Conservation (phyloP, 2,329 filamentous ascomycete genomes). For the Aspergillus pseudonomiae region DNA sequence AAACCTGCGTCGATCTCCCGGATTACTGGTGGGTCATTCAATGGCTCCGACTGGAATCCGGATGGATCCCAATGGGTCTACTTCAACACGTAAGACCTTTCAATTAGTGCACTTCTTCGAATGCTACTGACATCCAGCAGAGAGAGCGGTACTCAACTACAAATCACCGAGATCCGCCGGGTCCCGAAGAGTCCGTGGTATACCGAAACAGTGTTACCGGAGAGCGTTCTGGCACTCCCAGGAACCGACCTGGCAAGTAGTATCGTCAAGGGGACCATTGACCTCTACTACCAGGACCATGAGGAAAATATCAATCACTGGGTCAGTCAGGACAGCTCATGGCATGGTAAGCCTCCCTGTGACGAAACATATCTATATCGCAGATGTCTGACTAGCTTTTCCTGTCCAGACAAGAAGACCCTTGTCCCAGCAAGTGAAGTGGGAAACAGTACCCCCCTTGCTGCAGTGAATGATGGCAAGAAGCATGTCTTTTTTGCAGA, state of each 20-base stretch:
- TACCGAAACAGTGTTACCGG: neutral
- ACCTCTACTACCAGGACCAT: constrained; percentile 7
- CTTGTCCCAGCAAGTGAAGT: constrained; percentile 2
- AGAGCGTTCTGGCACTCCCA: neutral
- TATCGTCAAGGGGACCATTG: neutral
- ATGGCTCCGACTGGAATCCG: neutral
- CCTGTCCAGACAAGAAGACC: neutral
- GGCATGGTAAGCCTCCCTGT: neutral
- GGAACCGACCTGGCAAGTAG: constrained; percentile 5
- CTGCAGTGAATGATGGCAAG: neutral
- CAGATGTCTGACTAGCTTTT: neutral
- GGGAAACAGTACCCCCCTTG: constrained; percentile 1
- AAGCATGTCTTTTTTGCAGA: neutral
- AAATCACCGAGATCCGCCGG: constrained; percentile 5
- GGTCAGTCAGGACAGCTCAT: neutral
- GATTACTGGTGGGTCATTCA: neutral
- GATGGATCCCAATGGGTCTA: constrained; percentile 3
- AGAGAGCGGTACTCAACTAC: neutral
- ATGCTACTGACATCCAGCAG: neutral
- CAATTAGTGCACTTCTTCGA: neutral
- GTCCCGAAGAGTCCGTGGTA: neutral
- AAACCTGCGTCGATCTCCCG: neutral
- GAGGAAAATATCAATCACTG: neutral
- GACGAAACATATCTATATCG: neutral
- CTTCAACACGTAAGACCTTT: neutral